Conservation (phyloP, 805 yeast species). For the Priceomyces haplophilus region DNA sequence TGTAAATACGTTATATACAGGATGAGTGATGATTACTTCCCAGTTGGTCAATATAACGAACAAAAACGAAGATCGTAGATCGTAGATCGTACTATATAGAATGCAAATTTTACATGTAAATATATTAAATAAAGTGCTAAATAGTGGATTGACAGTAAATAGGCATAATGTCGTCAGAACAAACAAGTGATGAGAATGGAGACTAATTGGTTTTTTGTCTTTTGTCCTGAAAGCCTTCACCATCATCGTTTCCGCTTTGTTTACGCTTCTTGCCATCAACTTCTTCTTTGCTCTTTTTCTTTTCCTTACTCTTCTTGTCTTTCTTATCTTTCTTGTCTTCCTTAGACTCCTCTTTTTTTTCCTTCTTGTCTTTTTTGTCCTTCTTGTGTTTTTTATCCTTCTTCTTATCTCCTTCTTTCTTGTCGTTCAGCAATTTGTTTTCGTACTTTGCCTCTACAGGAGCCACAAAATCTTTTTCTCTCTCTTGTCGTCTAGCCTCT, state of each 20-base stretch:
- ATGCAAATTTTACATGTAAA: too few species aligned
- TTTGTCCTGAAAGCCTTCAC: background rate
- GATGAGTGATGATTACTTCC: too few species aligned
- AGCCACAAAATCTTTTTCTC: constrained; percentile 76
- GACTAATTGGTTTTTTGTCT: background rate
- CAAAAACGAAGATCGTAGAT: too few species aligned
- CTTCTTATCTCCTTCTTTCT: constrained; percentile 17
- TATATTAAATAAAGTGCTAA: too few species aligned
- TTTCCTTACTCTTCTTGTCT: background rate
- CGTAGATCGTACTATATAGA: too few species aligned
- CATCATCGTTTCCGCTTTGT: background rate
- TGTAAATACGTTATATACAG: background rate
- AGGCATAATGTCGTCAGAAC: too few species aligned
- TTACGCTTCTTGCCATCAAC: background rate
- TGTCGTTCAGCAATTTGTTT: constrained; percentile 29
- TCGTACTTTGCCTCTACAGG: constrained; percentile 72
- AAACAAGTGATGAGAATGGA: too few species aligned
- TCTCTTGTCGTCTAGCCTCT: constrained; percentile 61
- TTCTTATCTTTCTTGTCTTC: background rate
- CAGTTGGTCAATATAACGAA: too few species aligned
- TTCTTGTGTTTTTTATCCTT: constrained; percentile 28
- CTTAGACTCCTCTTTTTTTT: constrained; percentile 13
- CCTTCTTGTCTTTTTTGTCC: constrained; percentile 26
- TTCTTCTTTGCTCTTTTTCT: background rate
- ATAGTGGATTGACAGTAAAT: too few species aligned